phyloP scores from a whole-genome alignment of 2,329 filamentous ascomycete species.

The Diplocarpon rosae region DNA sequence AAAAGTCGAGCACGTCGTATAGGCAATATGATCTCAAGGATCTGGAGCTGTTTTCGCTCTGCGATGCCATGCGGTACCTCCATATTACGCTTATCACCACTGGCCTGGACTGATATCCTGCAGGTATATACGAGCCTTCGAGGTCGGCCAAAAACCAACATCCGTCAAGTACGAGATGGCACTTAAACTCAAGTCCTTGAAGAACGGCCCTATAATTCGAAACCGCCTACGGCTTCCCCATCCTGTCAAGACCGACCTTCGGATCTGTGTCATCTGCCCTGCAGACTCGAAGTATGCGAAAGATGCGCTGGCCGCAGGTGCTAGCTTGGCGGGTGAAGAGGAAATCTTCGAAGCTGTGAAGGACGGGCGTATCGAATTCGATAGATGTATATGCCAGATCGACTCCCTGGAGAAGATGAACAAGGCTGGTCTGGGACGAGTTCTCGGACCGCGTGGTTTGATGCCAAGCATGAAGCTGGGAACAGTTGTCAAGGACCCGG shows the following conservation, averaged over 20 bases:
- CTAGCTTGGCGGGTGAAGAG: constrained; percentile 74
- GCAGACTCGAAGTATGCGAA: constrained; percentile 63
- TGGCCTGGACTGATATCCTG: constrained; percentile 10
- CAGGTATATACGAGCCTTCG: constrained; percentile 83
- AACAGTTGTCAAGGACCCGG: constrained; percentile 77
- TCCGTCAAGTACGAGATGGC: constrained; percentile 80
- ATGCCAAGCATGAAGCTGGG: constrained; percentile 87
- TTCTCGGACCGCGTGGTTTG: constrained; percentile 78
- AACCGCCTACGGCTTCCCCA: constrained; percentile 83
- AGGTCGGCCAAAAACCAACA: constrained; percentile 70
- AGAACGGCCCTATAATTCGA: constrained; percentile 77
- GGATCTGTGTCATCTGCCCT: constrained; percentile 85
- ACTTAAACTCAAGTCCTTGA: constrained; percentile 70
- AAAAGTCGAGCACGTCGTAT: constrained; percentile 26
- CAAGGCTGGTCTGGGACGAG: constrained; percentile 67
- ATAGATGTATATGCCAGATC: constrained; percentile 76
- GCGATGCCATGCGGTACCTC: constrained; percentile 81
- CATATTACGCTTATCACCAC: neutral
- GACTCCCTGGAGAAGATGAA: constrained; percentile 68
- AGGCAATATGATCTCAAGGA: constrained; percentile 28
- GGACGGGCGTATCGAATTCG: constrained; percentile 69
- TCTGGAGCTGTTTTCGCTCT: constrained; percentile 62
- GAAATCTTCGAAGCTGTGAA: constrained; percentile 70
- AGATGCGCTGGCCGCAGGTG: constrained; percentile 68
- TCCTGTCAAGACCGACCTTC: constrained; percentile 77